These are phyloP conservation scores for Carex pumila DNA, from an alignment of 176 grass and related monocot species.

Conservation along the genomic window DNA sequence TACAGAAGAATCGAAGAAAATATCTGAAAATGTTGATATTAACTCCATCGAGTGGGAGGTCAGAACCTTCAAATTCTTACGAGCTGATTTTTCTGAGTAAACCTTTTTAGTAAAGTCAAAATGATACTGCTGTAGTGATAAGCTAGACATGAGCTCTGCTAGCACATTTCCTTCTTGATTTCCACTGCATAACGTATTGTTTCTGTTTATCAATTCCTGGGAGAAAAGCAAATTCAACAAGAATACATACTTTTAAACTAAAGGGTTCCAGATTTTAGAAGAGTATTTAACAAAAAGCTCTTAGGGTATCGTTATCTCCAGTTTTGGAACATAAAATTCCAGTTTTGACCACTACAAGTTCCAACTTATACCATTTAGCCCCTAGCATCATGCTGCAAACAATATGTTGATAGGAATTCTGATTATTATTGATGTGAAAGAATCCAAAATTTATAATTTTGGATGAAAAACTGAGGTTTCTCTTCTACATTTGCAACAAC, in stretches of 20 bases:
- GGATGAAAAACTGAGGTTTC: neutral
- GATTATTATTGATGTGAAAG: neutral
- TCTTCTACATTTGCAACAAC: neutral
- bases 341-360: neutral
- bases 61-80: constrained; percentile 59
- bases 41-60: constrained; percentile 57
- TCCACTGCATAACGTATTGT: constrained; percentile 37
- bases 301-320: neutral
- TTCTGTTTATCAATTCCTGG: constrained; percentile 76
- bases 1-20: constrained; percentile 49
- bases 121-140: constrained; percentile 28
- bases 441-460: neutral
- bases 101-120: constrained; percentile 24
- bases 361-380: neutral
- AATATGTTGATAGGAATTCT: neutral
- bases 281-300: neutral
- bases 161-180: constrained; percentile 36
- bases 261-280: constrained; percentile 12
- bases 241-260: constrained; percentile 12
- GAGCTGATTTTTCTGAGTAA: constrained; percentile 59
- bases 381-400: neutral
- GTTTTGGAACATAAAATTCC: neutral
- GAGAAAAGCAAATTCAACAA: constrained; percentile 27
- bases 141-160: constrained; percentile 29
- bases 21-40: constrained; percentile 52